Evolutionary conservation across 2,329 filamentous ascomycete species (phyloP), one percentile per base, ranked within the genome.

Genomic region (Coleophoma crateriformis): DNA sequence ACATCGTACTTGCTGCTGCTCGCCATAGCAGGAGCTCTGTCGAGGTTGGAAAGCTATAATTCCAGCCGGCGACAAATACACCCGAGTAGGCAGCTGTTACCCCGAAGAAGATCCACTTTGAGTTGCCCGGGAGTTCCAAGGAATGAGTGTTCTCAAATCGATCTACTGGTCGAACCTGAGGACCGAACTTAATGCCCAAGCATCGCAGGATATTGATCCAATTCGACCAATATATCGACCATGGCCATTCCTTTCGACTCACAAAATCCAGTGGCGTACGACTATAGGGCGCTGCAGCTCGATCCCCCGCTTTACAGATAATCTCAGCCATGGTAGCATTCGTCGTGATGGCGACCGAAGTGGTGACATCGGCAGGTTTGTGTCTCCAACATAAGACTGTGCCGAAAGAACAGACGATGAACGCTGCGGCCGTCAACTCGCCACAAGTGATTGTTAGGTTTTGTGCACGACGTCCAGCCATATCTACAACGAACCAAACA

Each of bases 191-290:
- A 32, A 58, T 51, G 33, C 22, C 12, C 38, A 57, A 44, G 1
- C 15, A 20, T 43, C 51, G 45, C 12, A 58, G 51, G 34, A 58
- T 55, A 33, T 57, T 51, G 33, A 54, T 53, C 41, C 49, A 57
- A 32, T 55, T 27, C 20, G 48, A 35, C 56, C 51, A 57, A 19
- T 53, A 49, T 7, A 54, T 11, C 34, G 48, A 52, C 48, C 52
- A 57, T 10, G 19, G 41, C 39, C 47, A 57, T 47, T 55, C 54
- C 13, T 50, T 37, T 8, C 50, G 46, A 27, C 50, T 52, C n/a
- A 69, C 52, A 20, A 68, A 68, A 17, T 68, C 63, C 1, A 70
- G 44, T 1, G 66, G 68, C 0, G 66, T 68, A 10, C 55, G 56
- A 15, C 61, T 54, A 50, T 62, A 69, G 6, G 47, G 48, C 14